These are phyloP conservation scores for Candida bentonensis DNA, from an alignment of 805 yeast genomes.

Conservation along the genomic window DNA sequence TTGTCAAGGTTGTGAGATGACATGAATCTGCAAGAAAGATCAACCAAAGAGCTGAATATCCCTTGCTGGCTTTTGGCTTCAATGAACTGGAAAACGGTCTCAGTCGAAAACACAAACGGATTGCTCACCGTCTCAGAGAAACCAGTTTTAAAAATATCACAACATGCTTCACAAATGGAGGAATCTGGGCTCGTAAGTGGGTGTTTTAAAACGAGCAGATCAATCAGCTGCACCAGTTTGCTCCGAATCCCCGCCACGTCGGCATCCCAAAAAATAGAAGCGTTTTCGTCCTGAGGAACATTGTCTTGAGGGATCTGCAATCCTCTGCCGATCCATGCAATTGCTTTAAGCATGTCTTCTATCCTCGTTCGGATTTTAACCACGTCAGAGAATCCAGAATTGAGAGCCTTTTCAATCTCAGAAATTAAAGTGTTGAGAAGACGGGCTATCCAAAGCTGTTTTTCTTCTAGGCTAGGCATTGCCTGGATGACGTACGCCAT, in stretches of 20 bases:
- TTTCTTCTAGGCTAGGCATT: constrained; percentile 9
- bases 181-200: constrained; percentile 28
- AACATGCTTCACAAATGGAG: constrained; percentile 46
- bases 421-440: constrained; percentile 16
- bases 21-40: constrained; percentile 17
- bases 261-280: constrained; percentile 20
- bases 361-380: constrained; percentile 24
- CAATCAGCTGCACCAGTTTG: constrained; percentile 28
- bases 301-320: constrained; percentile 45
- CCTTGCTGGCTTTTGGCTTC: constrained; percentile 19
- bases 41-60: constrained; percentile 14
- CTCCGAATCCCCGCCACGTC: constrained; percentile 24
- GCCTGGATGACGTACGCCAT: constrained; percentile 20
- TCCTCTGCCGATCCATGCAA: constrained; percentile 62
- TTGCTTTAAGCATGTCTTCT: constrained; percentile 41
- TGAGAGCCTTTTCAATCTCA: constrained; percentile 7
- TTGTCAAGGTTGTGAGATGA: constrained; percentile 7
- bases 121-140: constrained; percentile 49
- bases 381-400: constrained; percentile 12
- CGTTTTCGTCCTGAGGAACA: constrained; percentile 23
- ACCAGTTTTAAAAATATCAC: constrained; percentile 50
- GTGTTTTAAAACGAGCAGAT: constrained; percentile 28
- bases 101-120: constrained; percentile 43
- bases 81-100: constrained; percentile 29
- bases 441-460: constrained; percentile 22